phyloP scores from a whole-genome alignment of 176 grass and related monocot species.

The Dactylis glomerata region DNA sequence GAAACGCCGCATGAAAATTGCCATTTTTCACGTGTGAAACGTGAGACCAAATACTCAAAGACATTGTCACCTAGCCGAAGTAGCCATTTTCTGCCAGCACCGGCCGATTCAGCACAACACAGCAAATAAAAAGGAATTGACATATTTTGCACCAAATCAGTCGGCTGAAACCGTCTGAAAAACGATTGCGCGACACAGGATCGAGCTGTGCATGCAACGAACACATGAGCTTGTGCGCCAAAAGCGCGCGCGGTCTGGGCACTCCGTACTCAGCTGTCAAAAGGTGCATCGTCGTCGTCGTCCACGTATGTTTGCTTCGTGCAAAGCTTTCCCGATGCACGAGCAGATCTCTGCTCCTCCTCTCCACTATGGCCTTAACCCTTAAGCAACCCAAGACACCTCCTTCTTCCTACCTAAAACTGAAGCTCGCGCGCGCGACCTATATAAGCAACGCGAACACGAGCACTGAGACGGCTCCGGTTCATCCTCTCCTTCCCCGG shows the following conservation, averaged over 20 bases:
- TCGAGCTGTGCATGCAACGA: background rate
- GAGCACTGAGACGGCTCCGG: constrained; percentile 44
- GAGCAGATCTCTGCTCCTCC: background rate
- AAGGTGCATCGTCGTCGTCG: background rate
- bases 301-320: constrained; percentile 30
- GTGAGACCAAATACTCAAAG: too few relatives aligned
- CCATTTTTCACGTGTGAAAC: too few relatives aligned
- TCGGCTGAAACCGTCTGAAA: too few relatives aligned
- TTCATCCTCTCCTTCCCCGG: background rate
- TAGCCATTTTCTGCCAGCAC: too few relatives aligned
- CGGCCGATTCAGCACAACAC: too few relatives aligned
- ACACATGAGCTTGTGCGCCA: background rate
- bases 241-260: background rate
- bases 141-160: too few relatives aligned
- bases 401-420: background rate
- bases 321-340: constrained; percentile 18
- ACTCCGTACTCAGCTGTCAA: background rate
- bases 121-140: too few relatives aligned
- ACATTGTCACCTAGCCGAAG: too few relatives aligned
- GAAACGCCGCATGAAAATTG: too few relatives aligned
- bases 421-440: background rate
- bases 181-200: background rate
- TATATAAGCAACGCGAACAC: constrained; percentile 26
- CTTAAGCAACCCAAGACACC: constrained; percentile 16
- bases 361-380: constrained; percentile 41